phyloP scores from a whole-genome alignment of 345 rosid genomes.

The Pistacia vera region DNA sequence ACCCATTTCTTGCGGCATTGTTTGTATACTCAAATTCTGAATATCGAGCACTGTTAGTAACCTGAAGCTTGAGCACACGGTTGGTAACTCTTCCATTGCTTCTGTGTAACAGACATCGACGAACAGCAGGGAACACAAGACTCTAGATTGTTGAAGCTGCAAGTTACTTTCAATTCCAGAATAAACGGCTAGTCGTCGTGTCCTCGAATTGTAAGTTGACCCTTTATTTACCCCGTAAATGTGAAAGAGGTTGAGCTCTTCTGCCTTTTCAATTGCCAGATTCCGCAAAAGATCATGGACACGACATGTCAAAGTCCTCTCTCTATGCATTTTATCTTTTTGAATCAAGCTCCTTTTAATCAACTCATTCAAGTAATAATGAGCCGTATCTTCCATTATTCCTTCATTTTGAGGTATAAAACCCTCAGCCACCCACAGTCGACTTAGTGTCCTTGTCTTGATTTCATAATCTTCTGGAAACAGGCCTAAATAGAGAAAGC shows the following conservation, averaged over 20 bases:
- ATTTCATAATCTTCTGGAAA: conserved; percentile 31
- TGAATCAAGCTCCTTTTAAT: conserved; percentile 29
- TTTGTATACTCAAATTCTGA: neutral
- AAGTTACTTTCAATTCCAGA: neutral
- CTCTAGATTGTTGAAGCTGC: neutral
- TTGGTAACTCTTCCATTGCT: neutral
- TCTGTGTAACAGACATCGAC: neutral
- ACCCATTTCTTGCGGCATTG: conserved; percentile 15
- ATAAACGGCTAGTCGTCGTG: neutral
- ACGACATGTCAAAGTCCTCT: conserved; percentile 19
- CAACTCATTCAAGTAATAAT: conserved; percentile 28
- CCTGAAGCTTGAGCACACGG: neutral
- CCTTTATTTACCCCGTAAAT: neutral
- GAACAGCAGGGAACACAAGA: conserved; percentile 9
- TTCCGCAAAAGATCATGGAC: conserved; percentile 26
- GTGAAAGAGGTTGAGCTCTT: conserved; percentile 20
- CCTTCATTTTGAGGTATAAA: conserved; percentile 21
- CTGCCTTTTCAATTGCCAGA: conserved; percentile 27
- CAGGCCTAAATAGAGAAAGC: conserved; percentile 29
- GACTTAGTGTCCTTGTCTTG: conserved; percentile 11
- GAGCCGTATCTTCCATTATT: conserved; percentile 28
- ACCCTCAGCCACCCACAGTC: conserved; percentile 28
- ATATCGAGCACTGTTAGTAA: conserved; percentile 19
- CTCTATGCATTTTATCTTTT: conserved; percentile 15
- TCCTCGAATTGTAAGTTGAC: neutral